Evolutionary conservation across 108 stramenopile species (phyloP).

Genomic region (Epipyxis sp.): DNA sequence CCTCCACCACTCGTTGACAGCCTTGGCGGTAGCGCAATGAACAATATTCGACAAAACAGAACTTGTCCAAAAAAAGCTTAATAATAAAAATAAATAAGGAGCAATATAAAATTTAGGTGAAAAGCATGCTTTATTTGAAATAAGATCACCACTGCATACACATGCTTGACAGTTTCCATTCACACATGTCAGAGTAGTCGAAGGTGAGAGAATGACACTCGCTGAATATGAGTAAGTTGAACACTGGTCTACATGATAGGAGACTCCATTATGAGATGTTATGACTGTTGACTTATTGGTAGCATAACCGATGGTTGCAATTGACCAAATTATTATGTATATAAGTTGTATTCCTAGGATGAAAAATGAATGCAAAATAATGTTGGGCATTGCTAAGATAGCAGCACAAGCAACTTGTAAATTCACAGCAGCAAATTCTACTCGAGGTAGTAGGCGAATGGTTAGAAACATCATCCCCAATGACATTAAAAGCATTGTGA

Average conservation of each 20-base stretch:
- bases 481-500: neutral
- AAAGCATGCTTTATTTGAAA: neutral
- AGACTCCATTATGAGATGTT: neutral
- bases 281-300: neutral
- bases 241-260: neutral
- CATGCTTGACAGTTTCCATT: conserved; percentile 8
- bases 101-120: neutral
- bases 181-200: neutral
- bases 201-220: neutral
- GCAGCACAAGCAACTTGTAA: neutral
- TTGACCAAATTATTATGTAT: conserved; percentile 4
- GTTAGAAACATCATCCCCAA: neutral
- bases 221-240: neutral
- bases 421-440: neutral
- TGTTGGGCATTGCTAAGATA: neutral
- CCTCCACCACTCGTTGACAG: conserved; percentile 81
- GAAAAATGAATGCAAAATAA: neutral
- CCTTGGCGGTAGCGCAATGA: conserved; percentile 71
- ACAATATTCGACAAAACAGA: conserved; percentile 65
- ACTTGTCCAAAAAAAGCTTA: conserved; percentile 24
- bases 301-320: conserved; percentile 1
- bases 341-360: neutral
- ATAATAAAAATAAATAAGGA: neutral
- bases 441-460: neutral
- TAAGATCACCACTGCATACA: neutral